Evolutionary conservation across 1,284 basidiomycete species (phyloP).

Genomic region (Termitomyces sp.): DNA sequence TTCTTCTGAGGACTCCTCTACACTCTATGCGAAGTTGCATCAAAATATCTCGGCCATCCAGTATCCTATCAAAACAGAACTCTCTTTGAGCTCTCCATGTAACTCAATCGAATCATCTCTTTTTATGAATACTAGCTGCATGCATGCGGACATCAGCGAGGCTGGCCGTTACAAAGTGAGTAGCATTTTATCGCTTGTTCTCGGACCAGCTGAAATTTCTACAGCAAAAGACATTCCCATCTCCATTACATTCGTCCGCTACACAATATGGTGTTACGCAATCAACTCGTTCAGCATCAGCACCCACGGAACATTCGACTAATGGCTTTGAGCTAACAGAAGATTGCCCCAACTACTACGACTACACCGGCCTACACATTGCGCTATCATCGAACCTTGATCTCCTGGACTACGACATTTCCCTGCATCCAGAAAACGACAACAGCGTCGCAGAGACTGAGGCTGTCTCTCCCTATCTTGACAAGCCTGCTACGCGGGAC

Average conservation of each 20-base stretch:
- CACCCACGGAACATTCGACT: background rate
- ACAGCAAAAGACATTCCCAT: background rate
- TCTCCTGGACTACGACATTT: background rate
- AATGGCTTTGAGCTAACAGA: background rate
- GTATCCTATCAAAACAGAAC: too few species aligned
- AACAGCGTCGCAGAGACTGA: background rate
- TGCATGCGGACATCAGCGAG: background rate
- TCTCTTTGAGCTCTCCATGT: background rate
- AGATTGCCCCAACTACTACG: background rate
- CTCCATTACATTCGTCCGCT: background rate
- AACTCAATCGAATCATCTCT: background rate
- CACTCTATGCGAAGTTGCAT: too few species aligned
- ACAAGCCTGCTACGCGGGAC: background rate
- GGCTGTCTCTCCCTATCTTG: background rate
- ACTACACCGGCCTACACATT: background rate
- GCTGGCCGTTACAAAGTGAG: background rate
- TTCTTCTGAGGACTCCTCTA: background rate
- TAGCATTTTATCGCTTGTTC: background rate
- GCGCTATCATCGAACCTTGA: background rate
- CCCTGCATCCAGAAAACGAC: background rate
- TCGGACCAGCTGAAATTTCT: background rate
- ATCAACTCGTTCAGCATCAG: background rate
- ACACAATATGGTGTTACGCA: too few species aligned
- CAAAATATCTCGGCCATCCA: background rate
- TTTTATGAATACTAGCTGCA: too few species aligned